A percentile compares a stretch with the other conserved stretches of the same genome.
Conservation (phyloP, 2,329 filamentous ascomycete species). For the Pseudogymnoascus sp. region DNA sequence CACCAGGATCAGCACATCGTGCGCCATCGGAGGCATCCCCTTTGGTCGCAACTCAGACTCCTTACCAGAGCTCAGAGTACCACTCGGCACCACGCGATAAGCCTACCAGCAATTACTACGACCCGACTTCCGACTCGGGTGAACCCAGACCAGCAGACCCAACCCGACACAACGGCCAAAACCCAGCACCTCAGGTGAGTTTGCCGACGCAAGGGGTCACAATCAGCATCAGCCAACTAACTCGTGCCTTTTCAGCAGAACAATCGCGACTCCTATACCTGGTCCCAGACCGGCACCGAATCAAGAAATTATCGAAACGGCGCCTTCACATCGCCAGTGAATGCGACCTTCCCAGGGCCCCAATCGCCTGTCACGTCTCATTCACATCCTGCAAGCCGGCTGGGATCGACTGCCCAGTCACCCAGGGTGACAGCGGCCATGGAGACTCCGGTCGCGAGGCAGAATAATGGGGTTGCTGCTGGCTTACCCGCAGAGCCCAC, state of each 20-base stretch:
- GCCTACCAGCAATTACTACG: constrained; percentile 38
- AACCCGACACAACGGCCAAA: constrained; percentile 23
- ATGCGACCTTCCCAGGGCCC: constrained; percentile 37
- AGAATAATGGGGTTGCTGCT: constrained; percentile 31
- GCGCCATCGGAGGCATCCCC: constrained; percentile 24
- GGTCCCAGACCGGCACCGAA: constrained; percentile 37
- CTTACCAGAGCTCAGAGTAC: constrained; percentile 29
- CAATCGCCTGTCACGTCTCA: constrained; percentile 44
- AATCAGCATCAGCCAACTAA: constrained; percentile 10
- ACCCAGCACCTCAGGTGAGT: constrained; percentile 27
- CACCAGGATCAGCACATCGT: constrained; percentile 21
- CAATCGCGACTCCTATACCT: constrained; percentile 47
- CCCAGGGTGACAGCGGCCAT: constrained; percentile 30
- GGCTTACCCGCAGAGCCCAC: constrained; percentile 21
- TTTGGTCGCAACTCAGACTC: constrained; percentile 20
- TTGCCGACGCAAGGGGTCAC: constrained; percentile 1
- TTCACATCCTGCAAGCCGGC: constrained; percentile 33
- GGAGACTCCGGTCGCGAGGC: constrained; percentile 43
- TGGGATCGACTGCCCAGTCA: constrained; percentile 24
- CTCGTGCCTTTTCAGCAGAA: constrained; percentile 21
- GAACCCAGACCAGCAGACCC: constrained; percentile 34
- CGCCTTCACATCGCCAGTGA: constrained; percentile 43
- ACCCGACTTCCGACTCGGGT: constrained; percentile 38
- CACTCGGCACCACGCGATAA: constrained; percentile 33
- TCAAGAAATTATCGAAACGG: constrained; percentile 45